phyloP scores from a whole-genome alignment of 495 filamentous ascomycete species.

The Penicillium diatomitis region DNA sequence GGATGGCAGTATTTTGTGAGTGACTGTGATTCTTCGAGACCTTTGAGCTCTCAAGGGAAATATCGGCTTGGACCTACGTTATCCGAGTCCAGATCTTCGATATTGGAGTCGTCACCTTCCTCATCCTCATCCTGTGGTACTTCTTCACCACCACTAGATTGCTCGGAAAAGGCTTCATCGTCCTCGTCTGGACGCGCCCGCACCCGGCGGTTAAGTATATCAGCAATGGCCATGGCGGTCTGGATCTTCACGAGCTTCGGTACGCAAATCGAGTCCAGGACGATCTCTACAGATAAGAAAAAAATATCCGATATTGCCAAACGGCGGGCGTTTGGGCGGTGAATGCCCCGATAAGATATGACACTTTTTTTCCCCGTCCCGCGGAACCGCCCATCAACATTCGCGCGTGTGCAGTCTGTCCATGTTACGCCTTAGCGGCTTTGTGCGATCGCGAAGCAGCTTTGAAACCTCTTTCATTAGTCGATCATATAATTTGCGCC shows the following conservation, averaged over 20 bases:
- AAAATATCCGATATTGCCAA: slow-evolving; percentile 12
- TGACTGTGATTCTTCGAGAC: background rate
- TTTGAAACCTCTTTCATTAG: background rate
- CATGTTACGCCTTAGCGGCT: background rate
- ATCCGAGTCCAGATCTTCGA: slow-evolving; percentile 20
- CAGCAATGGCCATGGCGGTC: slow-evolving; percentile 33
- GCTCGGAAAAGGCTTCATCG: slow-evolving; percentile 32
- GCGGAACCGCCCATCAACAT: slow-evolving; percentile 1
- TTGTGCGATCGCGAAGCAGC: background rate
- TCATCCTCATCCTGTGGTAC: slow-evolving; percentile 20
- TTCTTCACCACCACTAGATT: slow-evolving; percentile 16
- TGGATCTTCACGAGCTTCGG: too few relatives aligned
- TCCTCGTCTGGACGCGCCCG: slow-evolving; percentile 49
- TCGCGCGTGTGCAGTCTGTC: background rate
- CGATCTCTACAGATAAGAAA: slow-evolving; percentile 7
- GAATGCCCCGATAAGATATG: slow-evolving; percentile 19
- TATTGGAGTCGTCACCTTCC: slow-evolving; percentile 22
- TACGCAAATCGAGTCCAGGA: background rate
- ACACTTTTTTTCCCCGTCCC: slow-evolving; percentile 8
- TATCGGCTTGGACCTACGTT: slow-evolving; percentile 10
- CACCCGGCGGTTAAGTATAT: slow-evolving; percentile 50
- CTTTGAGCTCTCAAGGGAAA: background rate
- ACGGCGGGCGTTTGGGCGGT: slow-evolving; percentile 5
- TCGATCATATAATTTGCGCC: background rate
- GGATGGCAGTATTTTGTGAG: background rate